Percentiles rank a stretch among this genome's conserved stretches.
phyloP scores from a whole-genome alignment of 257 asterid genomes.

The Jacaranda copaia region DNA sequence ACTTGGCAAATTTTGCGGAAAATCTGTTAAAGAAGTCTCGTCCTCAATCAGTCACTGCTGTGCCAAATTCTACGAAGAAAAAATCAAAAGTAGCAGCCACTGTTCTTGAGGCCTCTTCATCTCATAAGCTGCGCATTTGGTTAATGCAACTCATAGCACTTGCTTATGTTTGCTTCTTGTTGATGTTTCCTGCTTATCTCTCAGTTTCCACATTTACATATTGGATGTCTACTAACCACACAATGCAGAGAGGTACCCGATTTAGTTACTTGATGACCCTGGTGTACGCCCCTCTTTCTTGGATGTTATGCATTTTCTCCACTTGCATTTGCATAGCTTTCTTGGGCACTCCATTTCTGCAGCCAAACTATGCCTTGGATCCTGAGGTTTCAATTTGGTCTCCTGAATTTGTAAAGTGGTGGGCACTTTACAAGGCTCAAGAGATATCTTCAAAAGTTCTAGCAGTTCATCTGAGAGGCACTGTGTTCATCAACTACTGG shows the following conservation, averaged over 20 bases:
- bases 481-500: slow-evolving; percentile 74
- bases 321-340: slow-evolving; percentile 52
- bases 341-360: slow-evolving; percentile 55
- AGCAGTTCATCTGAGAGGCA: slow-evolving; percentile 75
- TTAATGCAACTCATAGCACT: slow-evolving; percentile 54
- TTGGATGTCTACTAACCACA: slow-evolving; percentile 30
- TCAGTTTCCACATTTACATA: slow-evolving; percentile 43
- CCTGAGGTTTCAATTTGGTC: slow-evolving; percentile 73
- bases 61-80: slow-evolving; percentile 31
- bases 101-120: slow-evolving; percentile 38
- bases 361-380: slow-evolving; percentile 57
- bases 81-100: slow-evolving; percentile 24
- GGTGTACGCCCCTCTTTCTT: slow-evolving; percentile 56
- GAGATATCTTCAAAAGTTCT: slow-evolving; percentile 70
- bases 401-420: slow-evolving; percentile 67
- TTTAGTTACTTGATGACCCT: slow-evolving; percentile 40
- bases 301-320: slow-evolving; percentile 59
- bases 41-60: slow-evolving; percentile 29
- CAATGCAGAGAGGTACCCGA: not conserved
- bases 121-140: slow-evolving; percentile 49
- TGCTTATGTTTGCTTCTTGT: slow-evolving; percentile 53
- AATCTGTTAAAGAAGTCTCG: slow-evolving; percentile 46
- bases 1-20: slow-evolving; percentile 54
- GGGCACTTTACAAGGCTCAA: slow-evolving; percentile 76
- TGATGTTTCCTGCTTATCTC: slow-evolving; percentile 55